These are phyloP conservation scores for Pseudogymnoascus sp. DNA, from an alignment of 2,329 filamentous ascomycete genomes.

Conservation along the genomic window DNA sequence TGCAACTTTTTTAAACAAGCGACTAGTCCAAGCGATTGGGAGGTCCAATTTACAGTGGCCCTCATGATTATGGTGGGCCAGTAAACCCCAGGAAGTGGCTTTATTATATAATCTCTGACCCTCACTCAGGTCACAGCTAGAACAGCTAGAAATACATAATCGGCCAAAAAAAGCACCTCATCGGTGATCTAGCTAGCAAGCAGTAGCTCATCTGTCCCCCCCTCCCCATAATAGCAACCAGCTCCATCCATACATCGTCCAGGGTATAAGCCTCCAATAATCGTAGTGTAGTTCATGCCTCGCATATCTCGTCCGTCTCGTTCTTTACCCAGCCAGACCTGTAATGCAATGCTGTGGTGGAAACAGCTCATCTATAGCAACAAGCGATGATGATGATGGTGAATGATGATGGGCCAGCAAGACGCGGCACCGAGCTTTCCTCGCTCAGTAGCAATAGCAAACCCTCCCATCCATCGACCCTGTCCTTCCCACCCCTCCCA, in stretches of 20 bases:
- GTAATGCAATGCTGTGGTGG: not conserved
- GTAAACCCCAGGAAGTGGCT: not conserved
- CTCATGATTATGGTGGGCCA: not conserved
- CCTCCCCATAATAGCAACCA: not conserved
- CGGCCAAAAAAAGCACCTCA: not conserved
- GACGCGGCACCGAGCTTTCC: not conserved
- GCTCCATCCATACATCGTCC: not conserved
- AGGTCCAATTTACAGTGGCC: not conserved
- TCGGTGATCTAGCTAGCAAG: not conserved
- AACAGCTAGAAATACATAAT: not conserved
- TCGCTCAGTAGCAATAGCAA: not conserved
- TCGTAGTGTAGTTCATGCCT: not conserved
- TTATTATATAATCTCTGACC: not conserved
- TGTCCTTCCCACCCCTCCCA: not conserved
- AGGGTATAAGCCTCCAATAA: slow-evolving; percentile 6
- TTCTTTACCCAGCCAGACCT: not conserved
- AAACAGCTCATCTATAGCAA: not conserved
- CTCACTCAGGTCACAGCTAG: not conserved
- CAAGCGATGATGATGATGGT: not conserved
- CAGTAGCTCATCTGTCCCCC: not conserved
- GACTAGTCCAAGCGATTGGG: not conserved
- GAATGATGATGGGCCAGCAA: not conserved
- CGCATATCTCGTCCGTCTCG: slow-evolving; percentile 1
- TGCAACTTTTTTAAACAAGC: not conserved
- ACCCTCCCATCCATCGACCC: not conserved